Base-by-base conservation (phyloP, 495 filamentous ascomycete genomes). In the Venustampulla echinocandica region DNA sequence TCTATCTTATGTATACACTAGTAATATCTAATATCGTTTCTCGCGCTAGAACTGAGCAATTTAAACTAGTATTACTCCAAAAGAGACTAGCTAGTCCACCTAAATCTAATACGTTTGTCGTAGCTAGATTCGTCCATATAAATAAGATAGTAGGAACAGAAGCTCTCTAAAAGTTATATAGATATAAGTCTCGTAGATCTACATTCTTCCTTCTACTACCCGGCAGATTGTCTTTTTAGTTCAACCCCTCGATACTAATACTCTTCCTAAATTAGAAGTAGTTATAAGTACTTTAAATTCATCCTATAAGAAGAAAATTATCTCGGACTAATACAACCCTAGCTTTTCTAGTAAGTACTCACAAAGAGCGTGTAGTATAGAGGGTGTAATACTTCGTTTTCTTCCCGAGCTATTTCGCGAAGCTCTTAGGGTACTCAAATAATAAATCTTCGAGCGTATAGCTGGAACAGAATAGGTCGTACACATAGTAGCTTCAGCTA, bases 1-100 rank as follows among this genome's bases (percentile, higher is more conserved):
- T 18, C 69, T 60, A 46, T 69, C 62, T 45, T 67, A 53, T 35
- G 56, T 54, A 58, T 69, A 71, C 18, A 61, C 61, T 19, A 60
- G 64, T 33, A 69, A 51, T 15, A 70, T 70, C 42, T 69, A 56
- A 38, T 64, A 61, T 28, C 59, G 42, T 42, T 64, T 28, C 15
- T 55, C 55, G 22, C 59, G 58, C 24, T 64, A 48, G 27, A 66
- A 63, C 27, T 49, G 25, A 20, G 59, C 55, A 23, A 67, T 48
- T 45, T 71, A 44, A 11, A 65, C 53, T 13, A 59, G 63, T 20
- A 59, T 60, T 22, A 58, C 47, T 3, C 63, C 58, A 51, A 32
- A 9, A 63, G 58, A 19, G 64, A 61, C 63, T 53, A 44, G 19
- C 42, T 23, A 23, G 24, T 45, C 42, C 25, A 10, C 30, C 17